Base-by-base conservation (phyloP, 805 yeast species). In the Pichia membranifaciens region DNA sequence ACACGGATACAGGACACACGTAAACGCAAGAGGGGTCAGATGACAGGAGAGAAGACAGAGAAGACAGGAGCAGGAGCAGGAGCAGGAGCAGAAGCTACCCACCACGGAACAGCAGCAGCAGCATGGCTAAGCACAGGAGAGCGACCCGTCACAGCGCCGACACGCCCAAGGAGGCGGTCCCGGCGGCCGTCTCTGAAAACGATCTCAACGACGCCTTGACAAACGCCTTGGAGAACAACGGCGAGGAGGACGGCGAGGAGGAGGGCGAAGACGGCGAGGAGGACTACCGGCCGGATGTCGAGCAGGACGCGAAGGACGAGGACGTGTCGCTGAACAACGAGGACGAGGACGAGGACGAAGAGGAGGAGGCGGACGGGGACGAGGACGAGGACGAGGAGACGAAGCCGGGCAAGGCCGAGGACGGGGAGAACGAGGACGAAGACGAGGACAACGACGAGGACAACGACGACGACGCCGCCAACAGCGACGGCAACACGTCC, bases 401-500 rank as follows among this genome's bases (percentile, higher is more conserved):
- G 9, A 17, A 35, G 21, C 6, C 1, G 3, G 17, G 21, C 22
- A 21, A 37, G n/a, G 23, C 3, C 18, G 25, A 18, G 21, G 25
- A 37, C 3, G 23, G 5, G 2, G 38, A 35, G 21, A 17, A 35
- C 17, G 38, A 15, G 6, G 10, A 35, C 5, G 38, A 35, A 8
- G 17, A 4, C 5, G 12, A 35, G 13, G 15, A 12, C 5, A 53
- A 49, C 38, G 58, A 49, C 9, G 48, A 48, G 15, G 50, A 47
- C n/a, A 50, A 47, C 12, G 56, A 49, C 28, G 67, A n/a, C n/a
- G n/a, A 52, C 45, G 65, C 49, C 15, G 65, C 54, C 45, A 22
- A 23, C 17, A 25, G 40, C 10, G 35, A 25, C 7, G 44, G 21
- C 29, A 16, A 13, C 21, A 17, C 29, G 12, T 23, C 29, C 2